These are phyloP conservation scores for Austroboletus novae-zelandiae DNA, from an alignment of 1,284 basidiomycete species.

Conservation along the genomic window DNA sequence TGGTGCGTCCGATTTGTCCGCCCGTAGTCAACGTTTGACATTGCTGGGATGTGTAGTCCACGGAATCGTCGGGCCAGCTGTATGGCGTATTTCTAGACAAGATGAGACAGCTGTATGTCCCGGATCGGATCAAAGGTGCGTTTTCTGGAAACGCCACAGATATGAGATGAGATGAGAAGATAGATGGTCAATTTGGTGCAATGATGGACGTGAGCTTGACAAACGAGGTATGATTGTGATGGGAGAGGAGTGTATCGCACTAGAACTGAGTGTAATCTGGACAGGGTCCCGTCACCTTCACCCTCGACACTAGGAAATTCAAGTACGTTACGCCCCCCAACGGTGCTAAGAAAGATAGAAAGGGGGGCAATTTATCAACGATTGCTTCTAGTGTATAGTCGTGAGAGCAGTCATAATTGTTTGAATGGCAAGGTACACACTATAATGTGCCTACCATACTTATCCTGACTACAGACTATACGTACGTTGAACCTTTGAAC, in stretches of 20 bases:
- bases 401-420: constrained; percentile 3
- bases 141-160: not conserved
- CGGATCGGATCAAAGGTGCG: constrained; percentile 77
- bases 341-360: constrained; percentile 5
- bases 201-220: constrained; percentile 89
- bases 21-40: not conserved
- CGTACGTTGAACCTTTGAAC: not conserved
- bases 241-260: constrained; percentile 1
- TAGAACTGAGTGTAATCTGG: constrained; percentile 1
- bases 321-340: constrained; percentile 40
- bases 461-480: not conserved
- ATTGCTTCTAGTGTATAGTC: not conserved
- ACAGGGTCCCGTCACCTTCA: constrained; percentile 82
- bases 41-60: constrained; percentile 42
- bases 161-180: not conserved
- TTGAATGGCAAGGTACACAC: constrained; percentile 1
- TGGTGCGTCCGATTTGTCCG: constrained; percentile 48
- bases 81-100: constrained; percentile 73
- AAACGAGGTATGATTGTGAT: constrained; percentile 65
- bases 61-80: constrained; percentile 64
- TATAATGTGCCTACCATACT: no score
- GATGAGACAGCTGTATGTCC: constrained; percentile 61
- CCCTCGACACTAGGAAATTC: constrained; percentile 74
- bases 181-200: constrained; percentile 89
- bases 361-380: constrained; percentile 2